Percentiles rank a stretch among this genome's conserved stretches.
These are phyloP conservation scores for Verticillium tricorpus DNA, from an alignment of 2,329 filamentous ascomycete species.

Conservation along the genomic window DNA sequence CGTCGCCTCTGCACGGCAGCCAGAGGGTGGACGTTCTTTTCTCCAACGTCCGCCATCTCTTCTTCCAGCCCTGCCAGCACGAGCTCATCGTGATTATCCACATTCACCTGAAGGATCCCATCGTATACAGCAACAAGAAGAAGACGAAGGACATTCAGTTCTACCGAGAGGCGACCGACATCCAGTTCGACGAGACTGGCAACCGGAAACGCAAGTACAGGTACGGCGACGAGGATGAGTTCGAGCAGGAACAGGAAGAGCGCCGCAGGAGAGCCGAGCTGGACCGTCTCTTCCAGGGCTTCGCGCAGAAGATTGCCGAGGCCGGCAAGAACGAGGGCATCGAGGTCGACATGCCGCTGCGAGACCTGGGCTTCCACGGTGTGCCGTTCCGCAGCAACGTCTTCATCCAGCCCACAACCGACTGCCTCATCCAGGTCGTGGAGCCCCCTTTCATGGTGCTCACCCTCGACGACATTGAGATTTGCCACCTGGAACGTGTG, in stretches of 20 bases:
- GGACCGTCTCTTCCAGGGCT: conserved; percentile 92
- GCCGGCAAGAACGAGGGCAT: conserved; percentile 87
- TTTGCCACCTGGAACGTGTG: conserved; percentile 93
- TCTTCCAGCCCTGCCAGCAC: conserved; percentile 96
- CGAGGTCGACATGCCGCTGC: conserved; percentile 93
- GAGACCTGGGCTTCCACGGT: conserved; percentile 93
- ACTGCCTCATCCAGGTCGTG: conserved; percentile 93
- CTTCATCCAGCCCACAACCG: conserved; percentile 90
- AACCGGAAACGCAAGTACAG: conserved; percentile 97
- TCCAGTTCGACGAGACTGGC: conserved; percentile 97
- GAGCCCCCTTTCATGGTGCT: conserved; percentile 96
- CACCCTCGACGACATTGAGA: conserved; percentile 91
- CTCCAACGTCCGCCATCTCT: conserved; percentile 96
- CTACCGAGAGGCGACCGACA: conserved; percentile 95
- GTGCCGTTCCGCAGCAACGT: conserved; percentile 95
- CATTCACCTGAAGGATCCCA: conserved; percentile 95
- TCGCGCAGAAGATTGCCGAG: conserved; percentile 96
- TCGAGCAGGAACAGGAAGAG: conserved; percentile 97
- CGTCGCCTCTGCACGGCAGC: conserved; percentile 73
- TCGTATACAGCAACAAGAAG: conserved; percentile 94
- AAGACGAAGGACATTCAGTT: conserved; percentile 99
- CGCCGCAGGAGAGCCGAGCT: conserved; percentile 84
- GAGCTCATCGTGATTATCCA: conserved; percentile 98
- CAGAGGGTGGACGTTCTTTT: conserved; percentile 91
- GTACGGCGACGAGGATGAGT: conserved; percentile 97